A percentile compares a stretch with the other conserved stretches of the same genome.
phyloP scores from a whole-genome alignment of 495 filamentous ascomycete species.

The Penicillium coffeae region DNA sequence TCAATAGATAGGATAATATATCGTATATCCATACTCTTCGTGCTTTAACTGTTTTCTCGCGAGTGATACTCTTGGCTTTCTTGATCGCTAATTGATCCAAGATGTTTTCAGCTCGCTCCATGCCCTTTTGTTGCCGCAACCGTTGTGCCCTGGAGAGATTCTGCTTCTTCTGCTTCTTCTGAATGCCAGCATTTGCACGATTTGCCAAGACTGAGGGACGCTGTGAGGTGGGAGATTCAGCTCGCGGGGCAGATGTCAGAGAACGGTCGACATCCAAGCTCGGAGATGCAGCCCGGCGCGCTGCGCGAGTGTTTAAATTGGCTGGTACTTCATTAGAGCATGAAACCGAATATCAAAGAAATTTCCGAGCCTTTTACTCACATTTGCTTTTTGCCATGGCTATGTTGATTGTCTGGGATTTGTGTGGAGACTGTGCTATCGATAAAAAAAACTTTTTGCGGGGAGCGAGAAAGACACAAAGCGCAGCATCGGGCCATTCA shows the following conservation, averaged over 20 bases:
- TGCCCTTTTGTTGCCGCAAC: constrained; percentile 62
- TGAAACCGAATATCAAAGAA: constrained; percentile 2
- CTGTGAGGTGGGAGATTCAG: constrained; percentile 44
- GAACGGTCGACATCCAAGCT: constrained; percentile 74
- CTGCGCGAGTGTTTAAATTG: constrained; percentile 64
- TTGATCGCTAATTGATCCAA: constrained; percentile 69
- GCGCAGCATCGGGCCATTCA: constrained; percentile 22
- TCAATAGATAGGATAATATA: neutral
- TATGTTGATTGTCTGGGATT: constrained; percentile 17
- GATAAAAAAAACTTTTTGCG: constrained; percentile 40
- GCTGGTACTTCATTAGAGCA: constrained; percentile 35
- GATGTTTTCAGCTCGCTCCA: constrained; percentile 69
- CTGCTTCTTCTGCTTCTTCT: constrained; percentile 63
- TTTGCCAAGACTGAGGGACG: constrained; percentile 58
- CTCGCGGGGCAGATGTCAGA: constrained; percentile 56
- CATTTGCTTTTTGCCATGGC: constrained; percentile 51
- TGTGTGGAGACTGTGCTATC: constrained; percentile 37
- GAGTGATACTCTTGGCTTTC: constrained; percentile 59
- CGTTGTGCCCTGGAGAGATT: constrained; percentile 61
- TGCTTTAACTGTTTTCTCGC: constrained; percentile 53
- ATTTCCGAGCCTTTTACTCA: constrained; percentile 20
- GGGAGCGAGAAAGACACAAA: constrained; percentile 21
- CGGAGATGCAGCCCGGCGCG: constrained; percentile 66
- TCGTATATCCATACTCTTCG: constrained; percentile 33
- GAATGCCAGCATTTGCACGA: constrained; percentile 57